Evolutionary conservation across 2,329 filamentous ascomycete genomes (phyloP).

Genomic region (Paramyrothecium sp.): DNA sequence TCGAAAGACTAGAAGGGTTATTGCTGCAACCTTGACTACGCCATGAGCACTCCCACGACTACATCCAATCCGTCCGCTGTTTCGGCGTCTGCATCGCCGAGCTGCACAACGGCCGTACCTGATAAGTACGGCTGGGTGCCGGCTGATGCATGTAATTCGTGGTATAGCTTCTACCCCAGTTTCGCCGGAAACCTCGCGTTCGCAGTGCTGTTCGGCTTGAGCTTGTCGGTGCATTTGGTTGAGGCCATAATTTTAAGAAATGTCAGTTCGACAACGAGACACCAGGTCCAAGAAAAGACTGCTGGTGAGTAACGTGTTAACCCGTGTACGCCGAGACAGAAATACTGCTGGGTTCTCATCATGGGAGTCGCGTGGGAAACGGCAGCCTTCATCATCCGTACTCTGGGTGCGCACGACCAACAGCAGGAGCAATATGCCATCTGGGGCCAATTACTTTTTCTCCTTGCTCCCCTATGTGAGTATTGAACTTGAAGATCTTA

Average conservation of each 20-base stretch:
- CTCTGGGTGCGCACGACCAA: slow-evolving; percentile 34
- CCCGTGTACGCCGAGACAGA: slow-evolving; percentile 11
- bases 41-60: slow-evolving; percentile 18
- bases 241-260: slow-evolving; percentile 29
- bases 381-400: slow-evolving; percentile 33
- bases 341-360: slow-evolving; percentile 36
- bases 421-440: slow-evolving; percentile 30
- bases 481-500: neutral
- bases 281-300: too few species aligned
- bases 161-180: slow-evolving; percentile 29
- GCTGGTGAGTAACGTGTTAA: neutral
- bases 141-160: slow-evolving; percentile 26
- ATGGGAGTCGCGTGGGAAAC: slow-evolving; percentile 39
- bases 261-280: slow-evolving; percentile 9
- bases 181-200: slow-evolving; percentile 31
- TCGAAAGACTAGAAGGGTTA: neutral
- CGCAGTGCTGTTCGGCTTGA: slow-evolving; percentile 26
- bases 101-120: slow-evolving; percentile 32
- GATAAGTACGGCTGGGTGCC: slow-evolving; percentile 29
- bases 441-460: slow-evolving; percentile 32
- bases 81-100: slow-evolving; percentile 25
- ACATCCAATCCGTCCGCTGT: slow-evolving; percentile 20
- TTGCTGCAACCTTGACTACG: slow-evolving; percentile 4
- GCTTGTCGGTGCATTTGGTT: slow-evolving; percentile 21
- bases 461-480: slow-evolving; percentile 40